phyloP scores from a whole-genome alignment of 805 yeast genomes.

The Wickerhamomyces pijperi region DNA sequence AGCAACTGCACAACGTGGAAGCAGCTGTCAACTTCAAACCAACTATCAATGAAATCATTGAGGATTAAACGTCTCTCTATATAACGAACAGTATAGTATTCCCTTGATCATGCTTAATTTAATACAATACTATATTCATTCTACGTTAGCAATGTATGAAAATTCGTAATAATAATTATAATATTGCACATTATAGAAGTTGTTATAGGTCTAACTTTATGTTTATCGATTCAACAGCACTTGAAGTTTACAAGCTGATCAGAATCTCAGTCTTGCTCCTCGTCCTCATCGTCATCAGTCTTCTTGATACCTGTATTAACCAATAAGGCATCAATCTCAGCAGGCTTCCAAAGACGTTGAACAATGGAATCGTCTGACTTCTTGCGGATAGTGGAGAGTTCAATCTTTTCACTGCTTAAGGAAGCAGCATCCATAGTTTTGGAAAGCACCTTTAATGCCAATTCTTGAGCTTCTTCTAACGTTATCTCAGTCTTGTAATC shows the following conservation, averaged over 20 bases:
- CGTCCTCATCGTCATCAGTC: slow-evolving; percentile 38
- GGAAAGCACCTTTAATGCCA: slow-evolving; percentile 84
- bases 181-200: too few species aligned
- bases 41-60: slow-evolving; percentile 17
- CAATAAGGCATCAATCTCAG: slow-evolving; percentile 64
- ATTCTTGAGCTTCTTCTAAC: slow-evolving; percentile 66
- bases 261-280: slow-evolving; percentile 1
- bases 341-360: slow-evolving; percentile 71
- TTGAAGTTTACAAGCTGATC: too few species aligned
- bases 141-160: too few species aligned
- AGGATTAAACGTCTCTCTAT: slow-evolving; percentile 9
- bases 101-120: not conserved
- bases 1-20: slow-evolving; percentile 10
- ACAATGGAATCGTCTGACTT: slow-evolving; percentile 34
- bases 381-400: slow-evolving; percentile 71
- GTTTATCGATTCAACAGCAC: too few species aligned
- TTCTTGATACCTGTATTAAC: slow-evolving; percentile 59
- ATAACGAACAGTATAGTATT: not conserved
- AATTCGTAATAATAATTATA: too few species aligned
- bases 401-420: slow-evolving; percentile 81
- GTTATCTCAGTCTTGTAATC: slow-evolving; percentile 80
- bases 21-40: slow-evolving; percentile 18
- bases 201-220: too few species aligned
- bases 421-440: slow-evolving; percentile 89
- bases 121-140: too few species aligned